phyloP scores from a whole-genome alignment of 306 rosid species.

The Corylus heterophylla region DNA sequence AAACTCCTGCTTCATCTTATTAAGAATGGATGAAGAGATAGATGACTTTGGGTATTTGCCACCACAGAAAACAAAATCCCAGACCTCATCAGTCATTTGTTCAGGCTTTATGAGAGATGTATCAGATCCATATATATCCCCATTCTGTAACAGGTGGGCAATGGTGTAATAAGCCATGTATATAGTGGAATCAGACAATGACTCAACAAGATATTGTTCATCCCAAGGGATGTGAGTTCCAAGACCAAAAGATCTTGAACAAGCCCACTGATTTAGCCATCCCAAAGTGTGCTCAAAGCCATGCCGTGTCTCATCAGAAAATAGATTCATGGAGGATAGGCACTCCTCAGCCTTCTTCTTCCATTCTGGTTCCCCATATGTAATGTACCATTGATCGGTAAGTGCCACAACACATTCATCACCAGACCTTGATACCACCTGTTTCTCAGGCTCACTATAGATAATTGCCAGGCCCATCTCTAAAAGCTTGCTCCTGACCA shows the following conservation, averaged over 20 bases:
- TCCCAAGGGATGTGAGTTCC: constrained; percentile 98
- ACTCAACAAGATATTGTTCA: constrained; percentile 79
- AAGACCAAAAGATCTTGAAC: constrained; percentile 92
- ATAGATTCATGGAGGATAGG: constrained; percentile 60
- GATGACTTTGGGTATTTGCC: constrained; percentile 69
- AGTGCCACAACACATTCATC: constrained; percentile 96
- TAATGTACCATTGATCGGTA: constrained; percentile 95
- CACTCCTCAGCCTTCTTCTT: constrained; percentile 76
- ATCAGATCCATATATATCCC: constrained; percentile 66
- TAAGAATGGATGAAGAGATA: constrained; percentile 53
- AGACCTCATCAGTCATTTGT: constrained; percentile 80
- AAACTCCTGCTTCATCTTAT: constrained; percentile 83
- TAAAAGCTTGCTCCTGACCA: constrained; percentile 73
- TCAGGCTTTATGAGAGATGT: constrained; percentile 60
- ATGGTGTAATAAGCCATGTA: constrained; percentile 96
- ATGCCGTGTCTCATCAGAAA: constrained; percentile 78
- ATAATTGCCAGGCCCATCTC: constrained; percentile 73
- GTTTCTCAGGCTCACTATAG: constrained; percentile 91
- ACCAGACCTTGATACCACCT: constrained; percentile 80
- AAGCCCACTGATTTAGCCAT: constrained; percentile 98
- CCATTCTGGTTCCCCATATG: constrained; percentile 88
- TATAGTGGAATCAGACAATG: constrained; percentile 87
- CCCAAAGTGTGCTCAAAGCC: constrained; percentile 89
- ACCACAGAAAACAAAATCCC: constrained; percentile 80
- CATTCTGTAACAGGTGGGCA: constrained; percentile 69